Evolutionary conservation across 1,284 basidiomycete species (phyloP).

Genomic region (Schizopora paradoxa): DNA sequence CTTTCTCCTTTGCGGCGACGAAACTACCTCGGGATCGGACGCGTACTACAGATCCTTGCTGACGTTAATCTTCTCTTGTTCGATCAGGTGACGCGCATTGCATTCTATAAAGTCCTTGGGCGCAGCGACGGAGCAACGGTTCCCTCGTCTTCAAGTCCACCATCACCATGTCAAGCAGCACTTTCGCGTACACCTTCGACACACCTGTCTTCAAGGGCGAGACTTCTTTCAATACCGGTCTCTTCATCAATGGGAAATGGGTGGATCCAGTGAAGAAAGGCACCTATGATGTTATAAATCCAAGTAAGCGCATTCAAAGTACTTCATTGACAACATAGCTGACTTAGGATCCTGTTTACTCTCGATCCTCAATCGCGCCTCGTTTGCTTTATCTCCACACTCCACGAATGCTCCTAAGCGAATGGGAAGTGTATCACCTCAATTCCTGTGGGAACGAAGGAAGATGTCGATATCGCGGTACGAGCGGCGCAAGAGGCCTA

Average conservation of each 20-base stretch:
- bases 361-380: no score
- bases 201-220: constrained; percentile 65
- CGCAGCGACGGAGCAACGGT: no score
- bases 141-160: background rate
- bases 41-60: no score
- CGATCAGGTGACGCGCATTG: no score
- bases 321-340: no score
- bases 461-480: constrained; percentile 76
- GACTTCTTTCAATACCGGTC: constrained; percentile 61
- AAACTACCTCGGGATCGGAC: no score
- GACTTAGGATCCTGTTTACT: no score
- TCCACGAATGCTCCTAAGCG: constrained; percentile 30
- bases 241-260: constrained; percentile 83
- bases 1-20: no score
- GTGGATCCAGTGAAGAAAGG: constrained; percentile 55
- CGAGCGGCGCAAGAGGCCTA: constrained; percentile 73
- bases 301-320: constrained; percentile 45
- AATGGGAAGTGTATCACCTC: constrained; percentile 66
- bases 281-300: constrained; percentile 77
- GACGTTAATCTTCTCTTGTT: no score
- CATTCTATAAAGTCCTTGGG: no score
- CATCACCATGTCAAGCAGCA: constrained; percentile 35
- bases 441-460: constrained; percentile 62
- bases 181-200: constrained; percentile 56
- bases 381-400: background rate